These are phyloP conservation scores for Isoetes taiwanensis DNA, from an alignment of 75 land plant genomes.

Conservation along the genomic window DNA sequence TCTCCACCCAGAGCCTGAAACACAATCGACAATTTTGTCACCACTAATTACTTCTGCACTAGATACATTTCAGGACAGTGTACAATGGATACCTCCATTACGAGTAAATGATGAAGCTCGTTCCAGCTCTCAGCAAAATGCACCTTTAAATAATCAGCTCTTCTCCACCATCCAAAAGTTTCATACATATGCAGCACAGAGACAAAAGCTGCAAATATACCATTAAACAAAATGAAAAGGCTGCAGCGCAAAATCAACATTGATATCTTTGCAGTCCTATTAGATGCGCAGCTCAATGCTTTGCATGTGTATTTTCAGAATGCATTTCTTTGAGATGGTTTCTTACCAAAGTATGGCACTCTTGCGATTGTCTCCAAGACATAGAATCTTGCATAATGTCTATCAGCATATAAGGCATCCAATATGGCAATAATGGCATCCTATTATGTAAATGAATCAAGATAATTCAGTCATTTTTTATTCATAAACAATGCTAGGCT, in stretches of 20 bases:
- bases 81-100: slow-evolving; percentile 95
- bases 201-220: slow-evolving; percentile 95
- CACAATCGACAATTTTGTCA: background rate
- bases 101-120: slow-evolving; percentile 94
- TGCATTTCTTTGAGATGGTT: too few relatives aligned
- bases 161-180: slow-evolving; percentile 99
- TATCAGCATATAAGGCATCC: slow-evolving; percentile 55
- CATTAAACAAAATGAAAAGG: too few relatives aligned
- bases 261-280: too few relatives aligned
- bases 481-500: background rate
- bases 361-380: slow-evolving; percentile 96
- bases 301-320: too few relatives aligned
- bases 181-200: slow-evolving; percentile 97
- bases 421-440: slow-evolving; percentile 72
- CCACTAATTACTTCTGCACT: background rate
- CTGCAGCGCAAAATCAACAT: too few relatives aligned
- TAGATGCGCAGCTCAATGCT: too few relatives aligned
- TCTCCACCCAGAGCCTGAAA: slow-evolving; percentile 93
- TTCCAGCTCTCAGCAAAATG: slow-evolving; percentile 99
- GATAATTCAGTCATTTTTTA: background rate
- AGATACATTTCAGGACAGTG: background rate
- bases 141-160: slow-evolving; percentile 89
- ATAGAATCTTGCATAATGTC: slow-evolving; percentile 80
- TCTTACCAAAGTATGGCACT: slow-evolving; percentile 92
- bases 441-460: too few relatives aligned